phyloP scores from a whole-genome alignment of 2,329 filamentous ascomycete genomes.

The Fusarium austroafricanum region DNA sequence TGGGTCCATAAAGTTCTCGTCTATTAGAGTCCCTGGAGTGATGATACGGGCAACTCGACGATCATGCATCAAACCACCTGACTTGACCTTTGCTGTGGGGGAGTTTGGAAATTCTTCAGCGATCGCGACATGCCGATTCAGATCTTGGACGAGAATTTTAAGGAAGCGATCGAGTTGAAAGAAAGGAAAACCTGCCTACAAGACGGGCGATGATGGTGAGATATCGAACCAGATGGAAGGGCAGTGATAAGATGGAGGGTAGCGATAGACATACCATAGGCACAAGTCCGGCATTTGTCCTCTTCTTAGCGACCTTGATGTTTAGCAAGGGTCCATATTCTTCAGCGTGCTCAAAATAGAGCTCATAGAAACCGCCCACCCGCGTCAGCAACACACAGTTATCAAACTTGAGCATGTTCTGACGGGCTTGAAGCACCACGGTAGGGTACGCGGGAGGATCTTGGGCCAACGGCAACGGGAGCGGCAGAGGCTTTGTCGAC shows the following conservation, averaged over 20 bases:
- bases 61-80: conserved; percentile 84
- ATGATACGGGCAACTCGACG: conserved; percentile 87
- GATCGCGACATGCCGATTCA: conserved; percentile 91
- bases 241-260: conserved; percentile 11
- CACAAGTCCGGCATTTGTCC: conserved; percentile 80
- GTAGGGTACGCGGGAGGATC: conserved; percentile 76
- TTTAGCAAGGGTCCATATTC: conserved; percentile 87
- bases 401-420: conserved; percentile 89
- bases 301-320: conserved; percentile 85
- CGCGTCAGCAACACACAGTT: conserved; percentile 92
- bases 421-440: conserved; percentile 86
- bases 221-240: conserved; percentile 15
- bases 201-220: conserved; percentile 36
- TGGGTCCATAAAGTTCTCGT: conserved; percentile 97
- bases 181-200: conserved; percentile 88
- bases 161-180: conserved; percentile 93
- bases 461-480: conserved; percentile 52
- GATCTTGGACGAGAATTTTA: conserved; percentile 91
- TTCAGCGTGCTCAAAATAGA: conserved; percentile 96
- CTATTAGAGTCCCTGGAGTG: conserved; percentile 94
- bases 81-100: conserved; percentile 74
- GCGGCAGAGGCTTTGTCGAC: conserved; percentile 19
- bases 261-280: conserved; percentile 74
- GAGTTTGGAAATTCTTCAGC: conserved; percentile 91
- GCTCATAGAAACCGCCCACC: conserved; percentile 96